Conservation (phyloP, 2,329 filamentous ascomycete species). For the Chaetomiaceae sp. region DNA sequence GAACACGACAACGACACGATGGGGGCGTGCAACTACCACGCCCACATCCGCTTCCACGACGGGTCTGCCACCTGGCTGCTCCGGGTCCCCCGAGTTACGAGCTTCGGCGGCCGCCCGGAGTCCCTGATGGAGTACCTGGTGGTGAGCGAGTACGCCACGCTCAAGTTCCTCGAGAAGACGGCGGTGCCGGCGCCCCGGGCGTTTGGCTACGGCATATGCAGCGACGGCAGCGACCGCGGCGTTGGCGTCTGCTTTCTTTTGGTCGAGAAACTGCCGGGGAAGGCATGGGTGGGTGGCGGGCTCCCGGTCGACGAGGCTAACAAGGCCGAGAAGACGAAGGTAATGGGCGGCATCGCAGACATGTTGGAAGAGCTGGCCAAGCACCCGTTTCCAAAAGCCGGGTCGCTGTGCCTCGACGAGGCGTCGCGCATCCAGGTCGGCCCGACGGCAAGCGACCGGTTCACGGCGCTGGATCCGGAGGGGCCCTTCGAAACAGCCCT, state of each 20-base stretch:
- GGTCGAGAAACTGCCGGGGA: constrained; percentile 24
- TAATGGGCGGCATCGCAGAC: constrained; percentile 19
- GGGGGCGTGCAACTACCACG: neutral
- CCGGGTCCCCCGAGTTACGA: neutral
- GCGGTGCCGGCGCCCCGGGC: constrained; percentile 27
- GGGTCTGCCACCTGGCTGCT: neutral
- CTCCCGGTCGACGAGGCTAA: constrained; percentile 1
- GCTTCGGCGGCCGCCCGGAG: neutral
- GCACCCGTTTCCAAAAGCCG: constrained; percentile 25
- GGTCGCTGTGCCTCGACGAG: constrained; percentile 21
- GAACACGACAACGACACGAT: neutral
- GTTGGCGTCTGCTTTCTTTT: constrained; percentile 30
- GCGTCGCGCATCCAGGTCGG: neutral
- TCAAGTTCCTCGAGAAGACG: constrained; percentile 31
- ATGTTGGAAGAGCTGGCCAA: constrained; percentile 26
- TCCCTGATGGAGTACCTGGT: constrained; percentile 4
- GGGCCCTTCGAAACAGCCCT: constrained; percentile 19
- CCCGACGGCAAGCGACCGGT: too few relatives aligned
- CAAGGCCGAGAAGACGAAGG: too few relatives aligned
- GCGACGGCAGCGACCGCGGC: constrained; percentile 17
- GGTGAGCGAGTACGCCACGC: constrained; percentile 31
- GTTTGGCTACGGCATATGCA: constrained; percentile 25
- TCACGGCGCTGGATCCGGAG: neutral
- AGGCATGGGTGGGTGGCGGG: constrained; percentile 18
- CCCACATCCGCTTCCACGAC: neutral